Conservation (phyloP, 768 basidiomycete genomes). For the Leccinum sublutescens region DNA sequence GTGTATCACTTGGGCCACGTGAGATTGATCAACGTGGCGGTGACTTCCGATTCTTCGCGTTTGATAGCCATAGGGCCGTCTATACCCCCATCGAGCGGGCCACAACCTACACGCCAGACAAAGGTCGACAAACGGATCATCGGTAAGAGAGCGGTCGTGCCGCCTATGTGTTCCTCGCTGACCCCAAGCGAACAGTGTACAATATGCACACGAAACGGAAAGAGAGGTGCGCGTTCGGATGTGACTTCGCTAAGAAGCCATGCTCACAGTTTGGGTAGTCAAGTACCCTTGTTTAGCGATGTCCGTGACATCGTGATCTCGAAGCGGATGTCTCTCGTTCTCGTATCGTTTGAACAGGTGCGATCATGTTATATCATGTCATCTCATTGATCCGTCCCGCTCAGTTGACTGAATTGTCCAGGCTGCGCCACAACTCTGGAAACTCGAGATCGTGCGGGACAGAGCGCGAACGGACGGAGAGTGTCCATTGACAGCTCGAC, state of each 20-base stretch:
- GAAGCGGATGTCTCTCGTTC: conserved; percentile 39
- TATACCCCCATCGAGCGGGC: conserved; percentile 38
- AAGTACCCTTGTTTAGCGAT: conserved; percentile 51
- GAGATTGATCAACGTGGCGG: conserved; percentile 47
- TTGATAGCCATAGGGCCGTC: conserved; percentile 49
- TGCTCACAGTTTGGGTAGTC: conserved; percentile 30
- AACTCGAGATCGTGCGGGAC: conserved; percentile 60
- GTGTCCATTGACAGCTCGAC: conserved; percentile 19
- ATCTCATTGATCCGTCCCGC: not conserved
- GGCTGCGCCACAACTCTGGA: conserved; percentile 77
- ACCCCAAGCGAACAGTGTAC: conserved; percentile 36
- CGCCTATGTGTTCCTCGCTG: not conserved
- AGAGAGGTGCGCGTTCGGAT: conserved; percentile 40
- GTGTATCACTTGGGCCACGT: conserved; percentile 43
- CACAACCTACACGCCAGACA: conserved; percentile 46
- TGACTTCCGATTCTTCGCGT: conserved; percentile 45
- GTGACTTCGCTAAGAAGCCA: not conserved
- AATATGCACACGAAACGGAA: conserved; percentile 44
- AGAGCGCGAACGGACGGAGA: conserved; percentile 32
- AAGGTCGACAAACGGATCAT: conserved; percentile 52
- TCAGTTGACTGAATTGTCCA: conserved; percentile 19
- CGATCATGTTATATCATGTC: not conserved
- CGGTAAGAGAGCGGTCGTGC: conserved; percentile 30
- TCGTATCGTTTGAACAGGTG: conserved; percentile 38
- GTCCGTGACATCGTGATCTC: conserved; percentile 51